A percentile compares a stretch with the other conserved stretches of the same genome.
phyloP scores from a whole-genome alignment of 176 grass and related monocot genomes.

The Eleusine indica region DNA sequence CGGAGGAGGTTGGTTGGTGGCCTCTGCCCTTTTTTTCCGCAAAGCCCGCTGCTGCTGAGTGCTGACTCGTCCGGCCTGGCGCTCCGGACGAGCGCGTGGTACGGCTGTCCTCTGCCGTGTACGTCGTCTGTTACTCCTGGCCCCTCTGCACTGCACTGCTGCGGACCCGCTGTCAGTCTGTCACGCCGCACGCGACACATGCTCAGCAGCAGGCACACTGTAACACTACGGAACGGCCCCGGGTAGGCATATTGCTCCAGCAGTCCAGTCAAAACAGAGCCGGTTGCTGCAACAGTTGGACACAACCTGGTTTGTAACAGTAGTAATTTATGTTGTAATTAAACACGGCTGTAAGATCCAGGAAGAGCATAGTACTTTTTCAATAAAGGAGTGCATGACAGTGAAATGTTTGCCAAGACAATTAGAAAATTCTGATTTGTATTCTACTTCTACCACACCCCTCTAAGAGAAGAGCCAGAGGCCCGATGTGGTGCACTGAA shows the following conservation, averaged over 20 bases:
- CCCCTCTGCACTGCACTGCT: neutral
- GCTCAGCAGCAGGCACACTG: neutral
- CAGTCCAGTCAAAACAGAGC: neutral
- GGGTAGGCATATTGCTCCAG: too few species aligned
- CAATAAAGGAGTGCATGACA: too few species aligned
- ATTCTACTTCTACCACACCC: neutral
- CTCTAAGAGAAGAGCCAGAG: neutral
- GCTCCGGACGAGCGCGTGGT: conserved; percentile 13
- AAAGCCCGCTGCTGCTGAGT: neutral
- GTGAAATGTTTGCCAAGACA: neutral
- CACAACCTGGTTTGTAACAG: too few species aligned
- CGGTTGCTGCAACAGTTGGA: neutral
- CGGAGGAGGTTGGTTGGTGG: neutral
- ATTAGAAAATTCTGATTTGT: neutral
- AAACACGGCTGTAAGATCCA: too few species aligned
- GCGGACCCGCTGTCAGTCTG: too few species aligned
- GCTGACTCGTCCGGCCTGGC: neutral
- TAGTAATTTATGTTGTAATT: too few species aligned
- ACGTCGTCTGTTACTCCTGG: neutral
- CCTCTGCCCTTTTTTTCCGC: neutral
- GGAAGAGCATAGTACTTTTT: too few species aligned
- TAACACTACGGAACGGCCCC: neutral
- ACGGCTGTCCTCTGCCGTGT: conserved; percentile 3
- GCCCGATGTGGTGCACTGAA: neutral
- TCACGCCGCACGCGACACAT: neutral